phyloP scores from a whole-genome alignment of 306 rosid genomes.

The Crotalaria pallida region DNA sequence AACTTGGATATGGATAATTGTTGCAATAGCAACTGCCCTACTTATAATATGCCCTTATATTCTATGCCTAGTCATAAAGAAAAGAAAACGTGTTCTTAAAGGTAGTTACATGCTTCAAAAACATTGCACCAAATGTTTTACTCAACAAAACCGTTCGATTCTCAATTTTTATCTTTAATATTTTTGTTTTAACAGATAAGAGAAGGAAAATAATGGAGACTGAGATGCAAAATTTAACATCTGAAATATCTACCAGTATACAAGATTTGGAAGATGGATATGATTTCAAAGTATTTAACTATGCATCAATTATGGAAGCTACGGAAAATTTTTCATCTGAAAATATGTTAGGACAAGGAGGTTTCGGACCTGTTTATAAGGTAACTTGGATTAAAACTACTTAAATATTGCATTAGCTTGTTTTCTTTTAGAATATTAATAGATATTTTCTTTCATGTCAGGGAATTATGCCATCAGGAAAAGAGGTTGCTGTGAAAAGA shows the following conservation, averaged over 20 bases:
- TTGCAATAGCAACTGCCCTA: not conserved
- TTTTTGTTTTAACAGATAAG: not conserved
- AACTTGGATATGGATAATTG: slow-evolving; percentile 15
- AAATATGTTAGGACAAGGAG: slow-evolving; percentile 27
- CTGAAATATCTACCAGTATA: not conserved
- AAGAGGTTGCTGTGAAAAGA: slow-evolving; percentile 17
- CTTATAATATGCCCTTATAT: not conserved
- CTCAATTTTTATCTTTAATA: not conserved
- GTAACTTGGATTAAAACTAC: not conserved
- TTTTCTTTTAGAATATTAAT: not conserved
- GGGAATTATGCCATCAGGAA: not conserved
- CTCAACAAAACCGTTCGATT: not conserved
- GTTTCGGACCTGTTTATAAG: slow-evolving; percentile 31
- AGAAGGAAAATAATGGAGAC: not conserved
- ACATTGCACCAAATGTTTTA: not conserved
- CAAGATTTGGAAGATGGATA: not conserved
- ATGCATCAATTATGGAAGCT: slow-evolving; percentile 7
- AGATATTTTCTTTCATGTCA: not conserved
- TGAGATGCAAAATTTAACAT: not conserved
- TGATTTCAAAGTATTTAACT: slow-evolving; percentile 16
- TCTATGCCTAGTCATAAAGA: not conserved
- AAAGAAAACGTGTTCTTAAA: not conserved
- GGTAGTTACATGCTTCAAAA: not conserved
- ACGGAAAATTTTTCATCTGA: slow-evolving; percentile 11
- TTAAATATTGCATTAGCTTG: no score